These are phyloP conservation scores for Calonectria pseudoreteaudii DNA, from an alignment of 2,329 filamentous ascomycete genomes.

Conservation along the genomic window DNA sequence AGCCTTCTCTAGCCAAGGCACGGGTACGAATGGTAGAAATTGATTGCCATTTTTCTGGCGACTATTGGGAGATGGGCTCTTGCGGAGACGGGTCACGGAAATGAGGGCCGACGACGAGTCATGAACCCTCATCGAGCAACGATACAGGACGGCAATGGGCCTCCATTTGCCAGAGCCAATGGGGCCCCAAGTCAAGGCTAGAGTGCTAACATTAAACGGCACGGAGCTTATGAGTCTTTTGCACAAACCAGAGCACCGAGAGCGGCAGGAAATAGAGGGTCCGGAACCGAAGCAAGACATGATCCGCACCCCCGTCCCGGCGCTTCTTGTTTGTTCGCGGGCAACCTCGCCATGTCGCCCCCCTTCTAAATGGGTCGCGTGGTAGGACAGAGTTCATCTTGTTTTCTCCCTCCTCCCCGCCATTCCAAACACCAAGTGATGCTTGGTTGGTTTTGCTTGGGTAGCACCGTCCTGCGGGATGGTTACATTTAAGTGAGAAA, in stretches of 20 bases:
- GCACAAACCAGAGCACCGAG: constrained; percentile 11
- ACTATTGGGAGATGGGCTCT: constrained; percentile 14
- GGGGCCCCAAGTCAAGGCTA: constrained; percentile 1
- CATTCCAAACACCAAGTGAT: background rate
- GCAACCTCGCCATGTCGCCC: background rate
- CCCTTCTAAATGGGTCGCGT: background rate
- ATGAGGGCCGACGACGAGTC: constrained; percentile 23
- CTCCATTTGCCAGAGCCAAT: constrained; percentile 10
- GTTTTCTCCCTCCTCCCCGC: background rate
- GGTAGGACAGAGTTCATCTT: constrained; percentile 2
- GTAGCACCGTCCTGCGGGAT: background rate
- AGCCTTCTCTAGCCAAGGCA: constrained; percentile 6
- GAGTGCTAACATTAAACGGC: constrained; percentile 16
- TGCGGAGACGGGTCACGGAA: constrained; percentile 22
- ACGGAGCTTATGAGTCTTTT: constrained; percentile 3
- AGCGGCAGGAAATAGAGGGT: constrained; percentile 3
- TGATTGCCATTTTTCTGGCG: constrained; percentile 5
- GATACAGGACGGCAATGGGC: background rate
- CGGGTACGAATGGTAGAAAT: background rate
- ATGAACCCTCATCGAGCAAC: constrained; percentile 8
- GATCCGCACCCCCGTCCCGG: constrained; percentile 9
- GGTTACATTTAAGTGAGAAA: background rate
- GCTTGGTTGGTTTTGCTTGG: background rate
- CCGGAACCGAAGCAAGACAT: constrained; percentile 10
- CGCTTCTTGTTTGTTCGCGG: constrained; percentile 4